Percentiles rank a stretch among this genome's conserved stretches.
These are phyloP conservation scores for Carex littledalei DNA, from an alignment of 176 grass and related monocot species.

Conservation along the genomic window DNA sequence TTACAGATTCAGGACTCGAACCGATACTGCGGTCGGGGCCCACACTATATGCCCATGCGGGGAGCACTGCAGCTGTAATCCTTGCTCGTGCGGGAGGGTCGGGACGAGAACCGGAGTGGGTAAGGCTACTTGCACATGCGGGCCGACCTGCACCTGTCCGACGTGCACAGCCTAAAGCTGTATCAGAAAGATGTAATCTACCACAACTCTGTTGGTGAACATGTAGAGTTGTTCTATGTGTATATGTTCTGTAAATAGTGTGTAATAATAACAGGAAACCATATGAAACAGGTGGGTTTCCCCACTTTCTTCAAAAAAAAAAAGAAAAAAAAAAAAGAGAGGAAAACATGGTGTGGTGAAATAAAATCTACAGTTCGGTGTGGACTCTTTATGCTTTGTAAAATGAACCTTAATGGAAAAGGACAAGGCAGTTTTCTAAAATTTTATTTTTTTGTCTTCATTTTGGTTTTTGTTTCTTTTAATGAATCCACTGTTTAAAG, in stretches of 20 bases:
- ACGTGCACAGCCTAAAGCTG: not conserved
- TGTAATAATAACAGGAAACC: not conserved
- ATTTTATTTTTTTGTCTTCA: too few species aligned
- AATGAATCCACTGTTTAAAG: too few species aligned
- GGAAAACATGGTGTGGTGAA: not conserved
- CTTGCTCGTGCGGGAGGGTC: slow-evolving; percentile 21
- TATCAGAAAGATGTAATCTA: not conserved
- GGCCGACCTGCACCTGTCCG: slow-evolving; percentile 2
- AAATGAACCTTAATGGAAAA: not conserved
- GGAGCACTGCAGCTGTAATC: slow-evolving; percentile 24
- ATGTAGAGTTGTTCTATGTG: not conserved
- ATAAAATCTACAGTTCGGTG: not conserved
- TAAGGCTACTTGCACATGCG: slow-evolving; percentile 8
- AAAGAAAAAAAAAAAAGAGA: too few species aligned
- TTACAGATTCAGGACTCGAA: not conserved
- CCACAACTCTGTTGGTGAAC: not conserved
- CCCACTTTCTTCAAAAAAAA: too few species aligned
- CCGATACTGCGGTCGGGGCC: not conserved
- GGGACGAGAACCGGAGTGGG: not conserved
- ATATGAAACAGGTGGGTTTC: not conserved
- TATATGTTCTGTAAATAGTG: not conserved
- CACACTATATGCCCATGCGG: slow-evolving; percentile 15
- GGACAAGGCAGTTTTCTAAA: not conserved
- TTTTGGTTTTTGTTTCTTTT: too few species aligned
- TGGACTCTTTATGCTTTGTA: not conserved